phyloP scores from a whole-genome alignment of 768 basidiomycete species.

The Phylloporus sp. region DNA sequence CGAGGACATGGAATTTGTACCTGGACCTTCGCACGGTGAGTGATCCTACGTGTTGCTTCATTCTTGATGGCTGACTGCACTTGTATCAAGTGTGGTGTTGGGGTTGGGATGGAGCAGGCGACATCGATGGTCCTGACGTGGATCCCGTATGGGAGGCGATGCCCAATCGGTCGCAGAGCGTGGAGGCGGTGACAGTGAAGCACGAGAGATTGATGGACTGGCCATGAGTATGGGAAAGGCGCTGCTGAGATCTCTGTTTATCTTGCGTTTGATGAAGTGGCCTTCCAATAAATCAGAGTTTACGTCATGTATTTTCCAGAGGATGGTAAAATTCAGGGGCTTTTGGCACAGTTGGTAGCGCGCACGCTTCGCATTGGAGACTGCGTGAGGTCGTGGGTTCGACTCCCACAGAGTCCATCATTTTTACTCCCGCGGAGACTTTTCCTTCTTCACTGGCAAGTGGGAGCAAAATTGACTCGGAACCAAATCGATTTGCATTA shows the following conservation, averaged over 20 bases:
- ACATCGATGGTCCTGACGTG: slow-evolving; percentile 95
- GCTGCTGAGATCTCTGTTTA: slow-evolving; percentile 15
- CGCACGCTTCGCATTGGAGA: slow-evolving; percentile 28
- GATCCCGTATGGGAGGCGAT: slow-evolving; percentile 95
- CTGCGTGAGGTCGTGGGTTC: slow-evolving; percentile 33
- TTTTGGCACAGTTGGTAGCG: slow-evolving; percentile 47
- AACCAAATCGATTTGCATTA: too few relatives aligned
- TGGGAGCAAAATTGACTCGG: too few relatives aligned
- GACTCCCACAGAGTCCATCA: slow-evolving; percentile 33
- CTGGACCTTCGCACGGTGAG: slow-evolving; percentile 82
- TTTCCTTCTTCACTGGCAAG: too few relatives aligned
- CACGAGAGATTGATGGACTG: slow-evolving; percentile 51
- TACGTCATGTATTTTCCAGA: not conserved
- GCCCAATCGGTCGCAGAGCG: slow-evolving; percentile 55
- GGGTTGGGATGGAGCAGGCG: slow-evolving; percentile 99
- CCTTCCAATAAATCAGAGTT: too few relatives aligned
- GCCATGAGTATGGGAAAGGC: slow-evolving; percentile 11
- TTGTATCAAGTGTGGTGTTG: slow-evolving; percentile 86
- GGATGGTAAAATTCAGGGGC: slow-evolving; percentile 25
- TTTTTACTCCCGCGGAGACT: not conserved
- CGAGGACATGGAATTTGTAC: slow-evolving; percentile 66
- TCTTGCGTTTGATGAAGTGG: not conserved
- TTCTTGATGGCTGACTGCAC: slow-evolving; percentile 1
- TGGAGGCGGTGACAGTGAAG: slow-evolving; percentile 60
- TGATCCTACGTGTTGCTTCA: not conserved